Conservation (phyloP, 257 asterid genomes). For the Scutellaria minor region DNA sequence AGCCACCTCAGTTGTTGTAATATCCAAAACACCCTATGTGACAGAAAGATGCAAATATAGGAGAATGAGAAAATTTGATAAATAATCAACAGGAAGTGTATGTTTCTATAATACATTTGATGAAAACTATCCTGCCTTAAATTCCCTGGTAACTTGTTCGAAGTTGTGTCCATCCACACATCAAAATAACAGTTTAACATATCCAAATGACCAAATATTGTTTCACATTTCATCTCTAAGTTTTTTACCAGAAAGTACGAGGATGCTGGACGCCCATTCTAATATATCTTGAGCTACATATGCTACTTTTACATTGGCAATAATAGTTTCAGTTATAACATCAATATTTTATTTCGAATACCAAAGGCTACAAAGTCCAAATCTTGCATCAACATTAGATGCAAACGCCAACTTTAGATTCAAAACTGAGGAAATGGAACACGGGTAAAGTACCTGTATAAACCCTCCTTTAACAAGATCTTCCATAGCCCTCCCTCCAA, state of each 20-base stretch:
- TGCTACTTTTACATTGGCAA: neutral
- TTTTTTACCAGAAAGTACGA: conserved; percentile 10
- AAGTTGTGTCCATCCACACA: neutral
- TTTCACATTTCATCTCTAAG: neutral
- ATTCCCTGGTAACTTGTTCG: neutral
- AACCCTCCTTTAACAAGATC: conserved; percentile 88
- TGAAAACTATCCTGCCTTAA: neutral
- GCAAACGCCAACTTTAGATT: conserved; percentile 15
- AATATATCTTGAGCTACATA: neutral
- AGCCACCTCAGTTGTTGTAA: conserved; percentile 95
- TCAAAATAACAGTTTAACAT: conserved; percentile 2
- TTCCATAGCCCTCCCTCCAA: conserved; percentile 99
- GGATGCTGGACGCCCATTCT: neutral
- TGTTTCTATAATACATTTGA: neutral
- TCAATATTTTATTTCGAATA: conserved; percentile 1
- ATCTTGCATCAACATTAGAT: conserved; percentile 14
- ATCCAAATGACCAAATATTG: neutral
- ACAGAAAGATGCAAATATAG: conserved; percentile 28
- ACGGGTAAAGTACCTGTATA: conserved; percentile 63
- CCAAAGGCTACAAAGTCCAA: conserved; percentile 11
- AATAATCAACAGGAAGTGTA: conserved; percentile 9
- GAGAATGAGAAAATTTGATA: conserved; percentile 4
- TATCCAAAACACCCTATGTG: conserved; percentile 84
- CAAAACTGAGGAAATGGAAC: neutral
- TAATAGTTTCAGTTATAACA: neutral